Conservation (phyloP, 139 green algal species). For the Micromonas pusilla region DNA sequence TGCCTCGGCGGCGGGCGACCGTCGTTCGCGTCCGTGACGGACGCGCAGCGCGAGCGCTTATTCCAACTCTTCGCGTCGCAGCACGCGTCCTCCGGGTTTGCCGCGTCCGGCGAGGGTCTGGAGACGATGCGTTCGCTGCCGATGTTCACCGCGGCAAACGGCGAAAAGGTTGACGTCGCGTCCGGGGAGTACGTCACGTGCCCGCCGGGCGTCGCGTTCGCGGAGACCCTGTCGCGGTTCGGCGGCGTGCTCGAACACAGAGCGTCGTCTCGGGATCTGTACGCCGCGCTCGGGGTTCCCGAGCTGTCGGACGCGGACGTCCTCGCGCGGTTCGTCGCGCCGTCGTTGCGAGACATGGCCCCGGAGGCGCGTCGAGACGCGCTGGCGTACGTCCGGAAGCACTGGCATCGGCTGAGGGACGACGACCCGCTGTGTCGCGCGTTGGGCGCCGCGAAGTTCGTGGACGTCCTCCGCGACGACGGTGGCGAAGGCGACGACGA, state of each 20-base stretch:
- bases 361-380: constrained; percentile 18
- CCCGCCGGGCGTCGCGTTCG: constrained; percentile 27
- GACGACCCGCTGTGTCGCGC: not conserved
- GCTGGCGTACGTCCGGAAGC: constrained; percentile 32
- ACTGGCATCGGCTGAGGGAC: constrained; percentile 4
- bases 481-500: no score
- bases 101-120: constrained; percentile 5
- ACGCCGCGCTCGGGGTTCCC: constrained; percentile 33
- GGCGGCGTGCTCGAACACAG: constrained; percentile 10
- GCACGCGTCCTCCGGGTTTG: not conserved
- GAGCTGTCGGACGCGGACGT: constrained; percentile 33
- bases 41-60: constrained; percentile 3
- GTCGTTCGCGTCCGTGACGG: not conserved
- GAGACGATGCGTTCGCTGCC: constrained; percentile 22
- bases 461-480: no score
- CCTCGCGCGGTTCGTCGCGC: constrained; percentile 38
- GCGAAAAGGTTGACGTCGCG: not conserved
- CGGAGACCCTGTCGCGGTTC: constrained; percentile 15
- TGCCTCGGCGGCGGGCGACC: not conserved
- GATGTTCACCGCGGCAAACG: constrained; percentile 24
- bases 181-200: constrained; percentile 25
- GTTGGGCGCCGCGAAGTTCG: not conserved
- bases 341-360: constrained; percentile 19
- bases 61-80: constrained; percentile 30
- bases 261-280: constrained; percentile 15